Evolutionary conservation across 73 alveolate genomes (phyloP).

Genomic region (Paramecium tetraurelia): DNA sequence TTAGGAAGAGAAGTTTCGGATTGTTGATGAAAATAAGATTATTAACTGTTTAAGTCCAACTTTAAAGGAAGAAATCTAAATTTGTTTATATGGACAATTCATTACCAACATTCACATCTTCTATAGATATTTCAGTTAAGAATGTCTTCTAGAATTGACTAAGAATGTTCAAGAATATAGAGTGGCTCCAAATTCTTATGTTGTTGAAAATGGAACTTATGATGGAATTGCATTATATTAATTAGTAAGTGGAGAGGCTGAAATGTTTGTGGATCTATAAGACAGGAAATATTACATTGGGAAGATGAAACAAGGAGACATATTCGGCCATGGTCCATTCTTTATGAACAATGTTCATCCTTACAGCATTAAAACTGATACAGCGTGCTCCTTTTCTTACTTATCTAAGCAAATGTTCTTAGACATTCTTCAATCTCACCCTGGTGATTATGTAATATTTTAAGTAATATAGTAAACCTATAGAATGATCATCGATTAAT

Average conservation of each 20-base stretch:
- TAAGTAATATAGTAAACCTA: neutral
- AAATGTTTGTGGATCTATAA: neutral
- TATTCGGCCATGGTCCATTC: constrained; percentile 1
- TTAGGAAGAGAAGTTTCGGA: neutral
- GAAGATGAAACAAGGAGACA: neutral
- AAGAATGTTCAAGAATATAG: neutral
- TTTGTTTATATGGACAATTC: constrained; percentile 15
- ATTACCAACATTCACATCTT: neutral
- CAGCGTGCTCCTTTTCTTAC: neutral
- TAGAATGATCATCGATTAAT: constrained; percentile 17
- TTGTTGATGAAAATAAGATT: neutral
- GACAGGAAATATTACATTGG: constrained; percentile 19
- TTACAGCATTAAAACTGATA: neutral
- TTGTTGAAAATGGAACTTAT: neutral
- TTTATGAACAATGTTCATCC: neutral
- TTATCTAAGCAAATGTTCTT: neutral
- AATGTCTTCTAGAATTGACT: neutral
- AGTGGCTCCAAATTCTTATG: constrained; percentile 4
- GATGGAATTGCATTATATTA: neutral
- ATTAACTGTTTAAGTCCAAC: neutral
- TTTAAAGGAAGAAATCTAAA: neutral
- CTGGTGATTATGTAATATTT: constrained; percentile 36
- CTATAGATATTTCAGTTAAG: neutral
- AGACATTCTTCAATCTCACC: neutral
- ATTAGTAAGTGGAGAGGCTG: constrained; percentile 32